phyloP scores from a whole-genome alignment of 2,329 filamentous ascomycete species.

The Colletotrichum musicola region DNA sequence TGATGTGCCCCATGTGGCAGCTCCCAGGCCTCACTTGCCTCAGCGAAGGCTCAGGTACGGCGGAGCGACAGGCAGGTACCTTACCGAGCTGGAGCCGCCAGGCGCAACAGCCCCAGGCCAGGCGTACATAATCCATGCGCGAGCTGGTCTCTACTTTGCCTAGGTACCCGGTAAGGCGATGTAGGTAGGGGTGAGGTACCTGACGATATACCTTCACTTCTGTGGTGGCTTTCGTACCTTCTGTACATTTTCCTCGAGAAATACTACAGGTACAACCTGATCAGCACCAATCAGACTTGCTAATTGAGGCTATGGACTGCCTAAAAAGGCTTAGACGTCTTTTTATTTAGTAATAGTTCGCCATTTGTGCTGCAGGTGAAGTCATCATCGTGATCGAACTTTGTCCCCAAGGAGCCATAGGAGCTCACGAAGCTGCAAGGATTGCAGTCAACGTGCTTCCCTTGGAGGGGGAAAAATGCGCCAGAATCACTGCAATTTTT shows the following conservation, averaged over 20 bases:
- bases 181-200: not conserved
- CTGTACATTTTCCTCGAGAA: not conserved
- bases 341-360: conserved; percentile 38
- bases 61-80: conserved; percentile 25
- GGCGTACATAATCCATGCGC: not conserved
- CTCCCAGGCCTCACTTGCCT: conserved; percentile 37
- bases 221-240: too few species aligned
- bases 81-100: not conserved
- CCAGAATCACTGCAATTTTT: conserved; percentile 11
- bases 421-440: conserved; percentile 37
- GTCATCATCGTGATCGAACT: conserved; percentile 41
- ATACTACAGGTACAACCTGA: not conserved
- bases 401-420: conserved; percentile 4
- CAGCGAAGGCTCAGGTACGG: conserved; percentile 29
- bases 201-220: not conserved
- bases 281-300: conserved; percentile 27
- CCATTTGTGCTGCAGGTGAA: conserved; percentile 37
- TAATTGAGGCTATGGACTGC: conserved; percentile 14
- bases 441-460: conserved; percentile 32
- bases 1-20: conserved; percentile 39
- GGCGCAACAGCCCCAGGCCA: conserved; percentile 1
- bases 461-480: conserved; percentile 25
- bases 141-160: not conserved
- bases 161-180: not conserved
- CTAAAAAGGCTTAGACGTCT: conserved; percentile 27